Evolutionary conservation across 257 asterid genomes (phyloP).

Genomic region (Galeopsis tetrahit): DNA sequence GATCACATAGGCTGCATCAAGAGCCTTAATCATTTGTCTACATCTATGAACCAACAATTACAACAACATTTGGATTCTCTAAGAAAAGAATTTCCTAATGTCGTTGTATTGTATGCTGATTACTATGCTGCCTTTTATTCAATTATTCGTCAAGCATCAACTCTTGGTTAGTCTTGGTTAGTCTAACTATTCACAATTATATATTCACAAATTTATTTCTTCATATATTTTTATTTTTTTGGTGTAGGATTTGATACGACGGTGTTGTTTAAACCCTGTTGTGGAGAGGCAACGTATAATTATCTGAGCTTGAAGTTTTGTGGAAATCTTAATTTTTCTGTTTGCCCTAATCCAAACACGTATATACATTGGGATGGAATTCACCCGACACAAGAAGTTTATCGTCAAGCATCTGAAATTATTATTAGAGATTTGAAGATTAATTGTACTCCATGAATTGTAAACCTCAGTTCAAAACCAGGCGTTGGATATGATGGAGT

Average conservation of each 20-base stretch:
- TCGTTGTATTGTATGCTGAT: not conserved
- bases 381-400: not conserved
- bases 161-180: not conserved
- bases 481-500: not conserved
- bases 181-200: too few species aligned
- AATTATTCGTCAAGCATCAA: not conserved
- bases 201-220: too few species aligned
- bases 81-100: not conserved
- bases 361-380: conserved; percentile 4
- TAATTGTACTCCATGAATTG: not conserved
- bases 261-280: not conserved
- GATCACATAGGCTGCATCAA: not conserved
- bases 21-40: not conserved
- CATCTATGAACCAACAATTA: not conserved
- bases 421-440: not conserved
- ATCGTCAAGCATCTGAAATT: not conserved
- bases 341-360: not conserved
- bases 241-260: not conserved
- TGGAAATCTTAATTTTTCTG: not conserved
- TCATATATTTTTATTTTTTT: too few species aligned
- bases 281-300: not conserved
- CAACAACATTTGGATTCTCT: not conserved
- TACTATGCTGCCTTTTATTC: not conserved
- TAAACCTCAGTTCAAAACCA: not conserved
- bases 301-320: not conserved